A percentile compares a stretch with the other conserved stretches of the same genome.
Conservation (phyloP, 129 eudicot genomes). For the Solidago caesia region DNA sequence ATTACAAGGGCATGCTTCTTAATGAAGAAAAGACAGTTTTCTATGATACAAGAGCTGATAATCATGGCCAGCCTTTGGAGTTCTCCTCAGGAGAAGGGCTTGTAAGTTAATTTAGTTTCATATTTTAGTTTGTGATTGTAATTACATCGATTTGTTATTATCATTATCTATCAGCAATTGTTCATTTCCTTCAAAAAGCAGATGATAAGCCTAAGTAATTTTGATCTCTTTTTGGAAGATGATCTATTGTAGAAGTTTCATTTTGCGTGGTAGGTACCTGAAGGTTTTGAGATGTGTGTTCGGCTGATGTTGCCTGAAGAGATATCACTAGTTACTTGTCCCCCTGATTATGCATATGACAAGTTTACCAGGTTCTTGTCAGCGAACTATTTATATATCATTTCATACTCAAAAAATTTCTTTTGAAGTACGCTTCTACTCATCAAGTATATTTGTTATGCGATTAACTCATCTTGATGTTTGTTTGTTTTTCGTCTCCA, state of each 20-base stretch:
- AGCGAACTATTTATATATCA: slow-evolving; percentile 13
- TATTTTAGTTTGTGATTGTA: neutral
- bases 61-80: slow-evolving; percentile 84
- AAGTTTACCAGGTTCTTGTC: slow-evolving; percentile 74
- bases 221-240: neutral
- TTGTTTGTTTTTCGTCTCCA: slow-evolving; percentile 16
- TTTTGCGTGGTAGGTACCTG: slow-evolving; percentile 67
- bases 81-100: slow-evolving; percentile 98
- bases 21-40: slow-evolving; percentile 77
- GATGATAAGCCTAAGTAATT: slow-evolving; percentile 1
- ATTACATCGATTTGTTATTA: neutral
- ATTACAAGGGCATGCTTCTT: slow-evolving; percentile 87
- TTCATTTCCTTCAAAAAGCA: neutral
- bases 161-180: neutral
- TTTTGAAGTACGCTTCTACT: slow-evolving; percentile 2
- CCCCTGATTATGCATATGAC: slow-evolving; percentile 99
- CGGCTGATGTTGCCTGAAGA: slow-evolving; percentile 96
- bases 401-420: slow-evolving; percentile 4
- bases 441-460: neutral
- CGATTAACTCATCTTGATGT: slow-evolving; percentile 9
- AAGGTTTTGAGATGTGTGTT: slow-evolving; percentile 97
- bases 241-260: neutral
- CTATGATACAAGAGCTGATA: slow-evolving; percentile 78
- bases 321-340: slow-evolving; percentile 90
- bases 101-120: slow-evolving; percentile 52